Base-by-base conservation (phyloP, 2,329 filamentous ascomycete genomes). In the Hypoxylon sp. region DNA sequence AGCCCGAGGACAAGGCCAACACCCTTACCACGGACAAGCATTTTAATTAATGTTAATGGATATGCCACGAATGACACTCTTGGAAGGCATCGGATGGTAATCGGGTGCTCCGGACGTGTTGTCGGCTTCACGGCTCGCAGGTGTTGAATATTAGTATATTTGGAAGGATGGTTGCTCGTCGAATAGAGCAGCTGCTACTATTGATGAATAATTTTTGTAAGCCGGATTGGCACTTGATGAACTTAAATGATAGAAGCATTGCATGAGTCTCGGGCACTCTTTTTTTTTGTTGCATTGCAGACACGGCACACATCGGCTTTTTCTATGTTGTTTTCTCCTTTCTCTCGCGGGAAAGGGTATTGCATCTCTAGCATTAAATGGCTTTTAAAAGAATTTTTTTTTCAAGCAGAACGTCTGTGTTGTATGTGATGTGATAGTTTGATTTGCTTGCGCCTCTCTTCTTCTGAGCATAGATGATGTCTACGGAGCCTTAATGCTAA, bases 21-120 rank as follows among this genome's bases (percentile, higher is more conserved):
- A 74, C 47, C 42, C 71, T 31, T 75, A 77, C 48, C 76, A 77
- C 3, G 75, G 77, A 19, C 76, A 78, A 13, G 77, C 76, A 24
- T 78, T 78, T 59, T 78, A 72, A 65, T 52, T 39, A 33, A 58
- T 67, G 29, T 53, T 39, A 33, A 58, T 67, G 29, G 24, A 48
- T 26, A 31, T 47, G n/a, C 8, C 17, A 17, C 29, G 13, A n/a
- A 48, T 13, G 33, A 37, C 26, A 47, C 14, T 26, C 31, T 11
- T 9, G 19, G 17, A 11, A 59, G 14, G 24, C 35, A 24, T 29
- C n/a, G 1, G 5, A 35, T 19, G 19, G 33, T 37, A 50, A 1
- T 11, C 5, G 3, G 35, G 14, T 17, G 24, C 42, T 51, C 39
- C 5, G 24, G 44, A 29, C 47, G 37, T 19, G n/a, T 57, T 35